A percentile compares a stretch with the other conserved stretches of the same genome.
Conservation (phyloP, 352 stramenopile species). For the Phytophthora litchii region DNA sequence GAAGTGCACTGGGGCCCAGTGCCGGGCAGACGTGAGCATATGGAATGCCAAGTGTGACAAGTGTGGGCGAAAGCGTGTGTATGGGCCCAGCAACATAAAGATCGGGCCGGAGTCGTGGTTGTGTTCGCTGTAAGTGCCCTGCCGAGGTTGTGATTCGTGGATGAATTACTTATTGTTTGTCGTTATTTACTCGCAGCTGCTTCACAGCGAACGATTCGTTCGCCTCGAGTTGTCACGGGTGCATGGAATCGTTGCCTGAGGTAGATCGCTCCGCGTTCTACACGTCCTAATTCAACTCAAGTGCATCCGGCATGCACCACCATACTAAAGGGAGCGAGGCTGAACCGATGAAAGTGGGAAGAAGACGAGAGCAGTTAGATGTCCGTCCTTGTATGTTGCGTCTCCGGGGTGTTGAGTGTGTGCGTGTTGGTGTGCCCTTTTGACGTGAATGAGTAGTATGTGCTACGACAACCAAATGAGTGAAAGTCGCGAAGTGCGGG, state of each 20-base stretch:
- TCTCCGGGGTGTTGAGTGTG: slow-evolving; percentile 27
- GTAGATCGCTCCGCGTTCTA: slow-evolving; percentile 43
- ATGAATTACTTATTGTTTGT: slow-evolving; percentile 10
- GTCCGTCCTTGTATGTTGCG: slow-evolving; percentile 27
- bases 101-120: slow-evolving; percentile 60
- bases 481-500: neutral
- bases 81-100: slow-evolving; percentile 50
- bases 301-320: neutral
- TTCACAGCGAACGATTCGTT: slow-evolving; percentile 55
- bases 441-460: slow-evolving; percentile 11
- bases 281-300: slow-evolving; percentile 14
- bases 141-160: neutral
- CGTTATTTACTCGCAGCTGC: slow-evolving; percentile 37
- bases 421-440: slow-evolving; percentile 24
- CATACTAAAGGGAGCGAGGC: neutral
- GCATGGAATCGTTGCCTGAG: slow-evolving; percentile 44
- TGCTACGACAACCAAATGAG: neutral
- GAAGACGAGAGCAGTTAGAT: slow-evolving; percentile 16
- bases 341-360: neutral
- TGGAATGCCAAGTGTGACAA: slow-evolving; percentile 60
- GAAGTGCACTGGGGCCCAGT: slow-evolving; percentile 50
- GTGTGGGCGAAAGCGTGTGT: slow-evolving; percentile 57
- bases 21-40: slow-evolving; percentile 64
- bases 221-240: slow-evolving; percentile 46
- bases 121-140: slow-evolving; percentile 62